Evolutionary conservation across 1,284 basidiomycete genomes (phyloP).

Genomic region (Pyrrhoderma lamaoense): DNA sequence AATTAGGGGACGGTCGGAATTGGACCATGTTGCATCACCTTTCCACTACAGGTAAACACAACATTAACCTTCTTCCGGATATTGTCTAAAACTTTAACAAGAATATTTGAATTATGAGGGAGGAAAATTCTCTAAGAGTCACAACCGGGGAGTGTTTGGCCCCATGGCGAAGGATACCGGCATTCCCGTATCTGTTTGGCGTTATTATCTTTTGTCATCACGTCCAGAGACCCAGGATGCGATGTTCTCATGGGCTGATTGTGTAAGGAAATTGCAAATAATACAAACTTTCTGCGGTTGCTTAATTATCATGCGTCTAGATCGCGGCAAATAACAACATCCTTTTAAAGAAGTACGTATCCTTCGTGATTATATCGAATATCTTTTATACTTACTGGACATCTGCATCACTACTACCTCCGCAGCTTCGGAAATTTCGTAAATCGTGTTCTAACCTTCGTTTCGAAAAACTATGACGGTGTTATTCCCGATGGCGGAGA

Average conservation of each 20-base stretch:
- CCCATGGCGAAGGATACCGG: constrained; percentile 92
- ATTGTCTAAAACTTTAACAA: constrained; percentile 26
- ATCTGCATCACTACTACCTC: constrained; percentile 12
- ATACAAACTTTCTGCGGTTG: neutral
- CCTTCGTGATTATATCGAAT: neutral
- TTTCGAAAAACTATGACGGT: constrained; percentile 79
- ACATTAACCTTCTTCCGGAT: neutral
- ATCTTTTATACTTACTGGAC: neutral
- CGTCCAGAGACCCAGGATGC: constrained; percentile 93
- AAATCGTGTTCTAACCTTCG: constrained; percentile 91
- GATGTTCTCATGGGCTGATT: constrained; percentile 96
- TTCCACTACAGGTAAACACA: constrained; percentile 77
- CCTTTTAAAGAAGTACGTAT: constrained; percentile 80
- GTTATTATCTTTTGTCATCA: constrained; percentile 92
- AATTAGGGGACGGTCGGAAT: constrained; percentile 81
- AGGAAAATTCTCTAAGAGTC: constrained; percentile 98
- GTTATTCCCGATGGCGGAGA: constrained; percentile 75
- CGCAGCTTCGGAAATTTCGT: constrained; percentile 93
- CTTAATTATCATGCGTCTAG: constrained; percentile 30
- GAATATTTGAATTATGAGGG: constrained; percentile 99
- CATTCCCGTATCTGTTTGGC: constrained; percentile 91
- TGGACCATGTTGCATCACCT: constrained; percentile 97
- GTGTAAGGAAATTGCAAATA: constrained; percentile 43
- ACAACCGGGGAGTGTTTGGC: constrained; percentile 96
- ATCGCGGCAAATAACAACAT: constrained; percentile 92